Evolutionary conservation across 2,329 filamentous ascomycete genomes (phyloP).

Genomic region (Curvularia eragrostidis): DNA sequence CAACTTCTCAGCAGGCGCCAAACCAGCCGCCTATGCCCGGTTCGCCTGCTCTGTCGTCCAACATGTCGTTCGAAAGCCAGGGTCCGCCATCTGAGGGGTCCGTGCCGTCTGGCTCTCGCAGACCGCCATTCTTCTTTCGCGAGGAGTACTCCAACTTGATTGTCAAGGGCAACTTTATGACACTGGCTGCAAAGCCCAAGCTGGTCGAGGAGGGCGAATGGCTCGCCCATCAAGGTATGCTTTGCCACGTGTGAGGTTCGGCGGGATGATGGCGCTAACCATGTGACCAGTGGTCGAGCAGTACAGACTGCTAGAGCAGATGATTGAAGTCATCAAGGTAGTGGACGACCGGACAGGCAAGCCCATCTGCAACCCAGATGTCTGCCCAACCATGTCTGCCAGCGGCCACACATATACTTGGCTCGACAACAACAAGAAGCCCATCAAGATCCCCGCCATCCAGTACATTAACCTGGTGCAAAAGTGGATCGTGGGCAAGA

Average conservation of each 20-base stretch:
- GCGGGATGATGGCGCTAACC: constrained; percentile 25
- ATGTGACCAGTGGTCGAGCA: constrained; percentile 79
- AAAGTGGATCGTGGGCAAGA: constrained; percentile 96
- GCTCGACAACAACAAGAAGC: constrained; percentile 86
- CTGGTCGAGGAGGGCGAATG: constrained; percentile 94
- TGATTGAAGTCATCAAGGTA: constrained; percentile 87
- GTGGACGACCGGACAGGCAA: constrained; percentile 76
- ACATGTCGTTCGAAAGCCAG: constrained; percentile 72
- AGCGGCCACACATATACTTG: constrained; percentile 95
- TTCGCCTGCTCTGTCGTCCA: constrained; percentile 44
- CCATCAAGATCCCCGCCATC: constrained; percentile 88
- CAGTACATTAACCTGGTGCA: constrained; percentile 97
- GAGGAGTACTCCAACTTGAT: constrained; percentile 81
- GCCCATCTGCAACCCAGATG: constrained; percentile 81
- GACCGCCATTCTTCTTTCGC: constrained; percentile 77
- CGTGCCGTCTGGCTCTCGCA: constrained; percentile 62
- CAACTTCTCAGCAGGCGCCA: constrained; percentile 43
- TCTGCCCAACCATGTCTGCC: constrained; percentile 92
- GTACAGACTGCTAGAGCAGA: constrained; percentile 85
- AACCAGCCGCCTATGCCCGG: constrained; percentile 47
- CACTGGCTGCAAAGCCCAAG: constrained; percentile 87
- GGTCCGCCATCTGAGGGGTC: constrained; percentile 50
- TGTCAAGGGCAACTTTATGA: constrained; percentile 98
- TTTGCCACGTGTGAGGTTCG: constrained; percentile 1
- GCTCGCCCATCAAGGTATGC: constrained; percentile 88